Base-by-base conservation (phyloP, 768 basidiomycete genomes). In the Kwoniella botswanensis region DNA sequence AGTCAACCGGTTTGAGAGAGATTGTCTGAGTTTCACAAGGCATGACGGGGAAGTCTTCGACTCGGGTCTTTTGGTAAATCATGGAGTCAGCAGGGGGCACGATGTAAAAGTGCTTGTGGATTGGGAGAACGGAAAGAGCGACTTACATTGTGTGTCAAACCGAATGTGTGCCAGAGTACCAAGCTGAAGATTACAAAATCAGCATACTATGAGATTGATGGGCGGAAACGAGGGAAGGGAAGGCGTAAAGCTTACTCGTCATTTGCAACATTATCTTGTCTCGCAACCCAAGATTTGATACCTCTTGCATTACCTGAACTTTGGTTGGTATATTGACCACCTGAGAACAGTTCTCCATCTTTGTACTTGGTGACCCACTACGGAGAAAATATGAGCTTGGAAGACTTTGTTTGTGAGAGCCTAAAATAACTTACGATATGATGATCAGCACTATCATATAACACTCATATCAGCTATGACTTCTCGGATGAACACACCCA, bases 91-190 rank as follows among this genome's bases (percentile, higher is more conserved):
- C 18, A 13, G 18, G 18, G 12, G 13, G 46, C 1, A 15, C 46
- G 12, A 18, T 15, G 18, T 12, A 50, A 2, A 15, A 50, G 2
- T 50, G 46, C 46, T 50, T 15, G 46, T 50, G 18, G 18, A 50
- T 18, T 35, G 35, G 35, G 5, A 35, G 7, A 35, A 35, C 4
- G 35, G 35, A 35, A 35, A 35, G 35, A 35, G 35, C 35, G 35
- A 50, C 46, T 50, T 50, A 50, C 71, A 26, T 74, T 76, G 63
- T 80, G 80, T 2, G 80, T 82, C 52, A 82, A 52, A 17, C 79
- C 80, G 55, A 80, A 80, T 1, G 79, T 79, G 59, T 76, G 77
- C 80, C 79, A 82, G 42, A 78, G 43, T 12, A 81, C 78, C 13
- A 79, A 35, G 4, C 35, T 35, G 35, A 35, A 35, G 41, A 50